Conservation (phyloP, 768 basidiomycete genomes). For the Lyophyllum decastes region DNA sequence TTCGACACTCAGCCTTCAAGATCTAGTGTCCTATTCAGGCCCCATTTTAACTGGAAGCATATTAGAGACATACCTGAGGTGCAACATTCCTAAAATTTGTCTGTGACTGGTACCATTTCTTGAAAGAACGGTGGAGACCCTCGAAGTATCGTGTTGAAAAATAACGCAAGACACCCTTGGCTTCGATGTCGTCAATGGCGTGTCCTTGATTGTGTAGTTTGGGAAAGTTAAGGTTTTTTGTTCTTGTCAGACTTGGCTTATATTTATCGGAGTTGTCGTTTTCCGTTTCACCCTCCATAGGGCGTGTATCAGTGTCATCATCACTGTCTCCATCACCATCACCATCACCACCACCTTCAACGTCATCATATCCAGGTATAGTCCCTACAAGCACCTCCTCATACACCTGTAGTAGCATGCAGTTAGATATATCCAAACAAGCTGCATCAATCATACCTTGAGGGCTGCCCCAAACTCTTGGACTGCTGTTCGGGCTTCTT, state of each 20-base stretch:
- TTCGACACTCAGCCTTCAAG: conserved; percentile 10
- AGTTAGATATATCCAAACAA: no score
- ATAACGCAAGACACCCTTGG: no score
- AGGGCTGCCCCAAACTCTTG: no score
- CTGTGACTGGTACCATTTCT: conserved; percentile 24
- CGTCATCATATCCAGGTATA: no score
- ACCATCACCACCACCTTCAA: not conserved
- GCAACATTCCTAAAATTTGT: no score
- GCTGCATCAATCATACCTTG: no score
- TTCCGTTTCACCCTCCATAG: not conserved
- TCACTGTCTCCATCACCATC: not conserved
- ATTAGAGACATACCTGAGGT: no score
- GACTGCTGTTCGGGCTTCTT: no score
- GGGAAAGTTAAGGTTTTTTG: conserved; percentile 34
- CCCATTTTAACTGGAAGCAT: not conserved
- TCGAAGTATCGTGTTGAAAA: conserved; percentile 35
- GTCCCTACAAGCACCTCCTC: no score
- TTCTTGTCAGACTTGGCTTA: not conserved
- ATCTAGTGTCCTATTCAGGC: conserved; percentile 1
- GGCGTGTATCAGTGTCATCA: not conserved
- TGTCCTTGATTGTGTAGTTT: conserved; percentile 36
- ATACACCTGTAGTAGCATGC: no score
- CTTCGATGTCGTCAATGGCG: conserved; percentile 33
- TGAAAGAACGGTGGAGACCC: conserved; percentile 27
- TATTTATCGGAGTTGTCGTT: not conserved